These are phyloP conservation scores for Hagleromyces aurorensis DNA, from an alignment of 805 yeast genomes.

Conservation along the genomic window DNA sequence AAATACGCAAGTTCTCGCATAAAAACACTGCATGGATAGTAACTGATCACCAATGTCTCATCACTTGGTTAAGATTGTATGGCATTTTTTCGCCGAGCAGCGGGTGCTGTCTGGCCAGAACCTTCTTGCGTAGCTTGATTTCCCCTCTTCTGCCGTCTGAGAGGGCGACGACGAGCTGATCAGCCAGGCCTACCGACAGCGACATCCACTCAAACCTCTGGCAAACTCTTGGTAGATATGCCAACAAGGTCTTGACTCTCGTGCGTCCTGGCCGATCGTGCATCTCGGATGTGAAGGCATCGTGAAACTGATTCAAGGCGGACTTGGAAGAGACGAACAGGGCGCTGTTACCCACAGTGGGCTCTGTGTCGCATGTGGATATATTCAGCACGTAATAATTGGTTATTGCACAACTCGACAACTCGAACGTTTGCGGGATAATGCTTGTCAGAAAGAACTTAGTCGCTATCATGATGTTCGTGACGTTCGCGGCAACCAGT, in stretches of 20 bases:
- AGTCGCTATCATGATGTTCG: conserved; percentile 17
- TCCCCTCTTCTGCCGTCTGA: conserved; percentile 14
- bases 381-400: conserved; percentile 16
- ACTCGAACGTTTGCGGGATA: conserved; percentile 6
- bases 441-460: conserved; percentile 13
- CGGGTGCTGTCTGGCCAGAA: too few relatives aligned
- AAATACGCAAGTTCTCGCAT: too few relatives aligned
- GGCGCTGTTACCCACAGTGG: conserved; percentile 3
- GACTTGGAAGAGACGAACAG: conserved; percentile 14
- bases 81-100: too few relatives aligned
- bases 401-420: conserved; percentile 1
- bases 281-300: conserved; percentile 19
- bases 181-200: conserved; percentile 5
- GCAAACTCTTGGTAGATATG: conserved; percentile 8
- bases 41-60: too few relatives aligned
- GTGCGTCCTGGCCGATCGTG: not conserved
- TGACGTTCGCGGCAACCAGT: conserved; percentile 13
- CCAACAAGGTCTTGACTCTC: conserved; percentile 10
- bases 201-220: conserved; percentile 3
- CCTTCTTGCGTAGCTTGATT: conserved; percentile 5
- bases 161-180: conserved; percentile 8
- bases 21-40: too few relatives aligned
- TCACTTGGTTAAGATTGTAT: too few relatives aligned
- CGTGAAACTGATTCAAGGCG: conserved; percentile 23
- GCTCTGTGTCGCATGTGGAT: conserved; percentile 5